Conservation (phyloP, 2,329 filamentous ascomycete genomes). For the Neoarthrinium moseri region DNA sequence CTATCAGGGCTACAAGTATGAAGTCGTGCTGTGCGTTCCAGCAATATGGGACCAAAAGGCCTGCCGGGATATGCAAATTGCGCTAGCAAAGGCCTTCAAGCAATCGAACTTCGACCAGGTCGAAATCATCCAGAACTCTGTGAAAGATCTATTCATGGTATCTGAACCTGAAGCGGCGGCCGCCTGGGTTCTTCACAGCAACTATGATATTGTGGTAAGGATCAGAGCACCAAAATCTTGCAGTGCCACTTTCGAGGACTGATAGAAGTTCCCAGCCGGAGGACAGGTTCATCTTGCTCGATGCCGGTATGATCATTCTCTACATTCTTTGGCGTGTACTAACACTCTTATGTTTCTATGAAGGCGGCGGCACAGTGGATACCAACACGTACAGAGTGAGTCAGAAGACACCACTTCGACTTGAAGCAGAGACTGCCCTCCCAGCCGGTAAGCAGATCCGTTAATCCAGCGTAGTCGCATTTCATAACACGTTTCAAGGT, state of each 20-base stretch:
- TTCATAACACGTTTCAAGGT: no score
- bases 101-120: constrained; percentile 14
- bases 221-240: background rate
- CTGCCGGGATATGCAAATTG: constrained; percentile 18
- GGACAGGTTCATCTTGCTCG: constrained; percentile 20
- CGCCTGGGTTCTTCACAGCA: constrained; percentile 19
- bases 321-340: no score
- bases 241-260: no score
- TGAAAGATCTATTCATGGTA: constrained; percentile 27
- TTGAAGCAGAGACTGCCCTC: constrained; percentile 17
- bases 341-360: no score
- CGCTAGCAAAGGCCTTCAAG: constrained; percentile 14
- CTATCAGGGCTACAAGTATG: constrained; percentile 11
- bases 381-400: constrained; percentile 23
- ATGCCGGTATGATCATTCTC: constrained; percentile 16
- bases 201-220: constrained; percentile 10
- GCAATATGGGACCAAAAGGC: constrained; percentile 20
- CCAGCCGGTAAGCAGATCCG: constrained; percentile 14
- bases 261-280: constrained; percentile 13
- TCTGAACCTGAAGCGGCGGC: constrained; percentile 28
- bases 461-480: no score
- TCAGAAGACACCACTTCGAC: constrained; percentile 19
- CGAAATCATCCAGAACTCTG: constrained; percentile 10
- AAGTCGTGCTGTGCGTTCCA: constrained; percentile 18
- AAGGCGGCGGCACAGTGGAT: constrained; percentile 27